Evolutionary conservation across 345 rosid species (phyloP), one percentile per base, ranked within the genome.

Genomic region (Lumnitzera racemosa): DNA sequence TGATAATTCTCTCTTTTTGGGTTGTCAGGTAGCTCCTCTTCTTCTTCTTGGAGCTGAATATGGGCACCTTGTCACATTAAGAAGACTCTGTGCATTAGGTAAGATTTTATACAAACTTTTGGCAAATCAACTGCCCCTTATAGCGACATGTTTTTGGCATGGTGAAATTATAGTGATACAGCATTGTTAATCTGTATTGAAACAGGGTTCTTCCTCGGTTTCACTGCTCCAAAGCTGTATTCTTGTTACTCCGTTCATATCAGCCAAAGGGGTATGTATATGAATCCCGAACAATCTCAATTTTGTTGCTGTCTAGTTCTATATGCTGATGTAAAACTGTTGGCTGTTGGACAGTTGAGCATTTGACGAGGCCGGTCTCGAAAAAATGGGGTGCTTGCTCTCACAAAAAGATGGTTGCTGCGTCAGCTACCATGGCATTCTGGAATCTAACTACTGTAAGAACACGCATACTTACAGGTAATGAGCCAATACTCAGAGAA

Each of bases 361-460:
- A 51, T 53, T 66, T 69, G 61, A 82, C 72, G 69, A 51, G 57
- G 66, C 59, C 78, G 61, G 55, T 81, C 23, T 55, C 72, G 58
- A 90, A 84, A 73, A 75, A 85, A 12, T 89, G 96, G 97, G 80
- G 76, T 67, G 69, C 72, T 51, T 89, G 96, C 74, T 80, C 97
- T 69, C 97, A 81, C 76, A 89, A 89, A 79, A 94, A 94, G 80
- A 49, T 94, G 27, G 83, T 89, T 2, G 87, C 89, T 60, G 88
- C 88, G 62, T 88, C 95, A 23, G 85, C 84, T 11, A 67, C 69
- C 62, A 83, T 87, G 58, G 91, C 86, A 27, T 94, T 90, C 65
- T 94, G 99, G 99, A 87, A 88, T 68, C 69, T 94, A n/a, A 81
- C 97, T n/a, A 66, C 83, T 25, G 55, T 84, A 62, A 94, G 78